These are phyloP conservation scores for Fusarium pseudocircinatum DNA, from an alignment of 2,329 filamentous ascomycete genomes.

Conservation along the genomic window DNA sequence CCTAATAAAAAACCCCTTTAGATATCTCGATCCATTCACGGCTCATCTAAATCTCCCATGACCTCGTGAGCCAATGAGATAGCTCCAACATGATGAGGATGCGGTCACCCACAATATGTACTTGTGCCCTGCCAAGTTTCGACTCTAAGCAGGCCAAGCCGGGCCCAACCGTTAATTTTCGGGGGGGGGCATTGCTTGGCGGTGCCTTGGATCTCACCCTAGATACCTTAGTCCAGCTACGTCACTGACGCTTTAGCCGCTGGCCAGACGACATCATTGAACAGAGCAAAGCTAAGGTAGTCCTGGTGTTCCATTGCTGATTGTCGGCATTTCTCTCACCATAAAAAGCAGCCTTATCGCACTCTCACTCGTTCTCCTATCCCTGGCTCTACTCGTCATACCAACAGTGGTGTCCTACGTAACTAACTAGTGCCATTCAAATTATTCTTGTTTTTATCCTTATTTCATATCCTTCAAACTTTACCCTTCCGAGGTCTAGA, in stretches of 20 bases:
- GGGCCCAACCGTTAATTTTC: constrained; percentile 32
- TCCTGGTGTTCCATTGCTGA: not conserved
- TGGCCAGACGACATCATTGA: constrained; percentile 16
- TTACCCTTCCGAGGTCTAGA: constrained; percentile 15
- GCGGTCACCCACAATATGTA: constrained; percentile 12
- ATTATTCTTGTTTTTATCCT: constrained; percentile 8
- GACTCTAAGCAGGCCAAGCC: constrained; percentile 21
- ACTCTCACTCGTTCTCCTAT: not conserved
- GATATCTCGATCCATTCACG: not conserved
- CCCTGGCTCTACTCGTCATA: not conserved
- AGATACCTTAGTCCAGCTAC: constrained; percentile 6
- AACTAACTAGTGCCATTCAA: not conserved
- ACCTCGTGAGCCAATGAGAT: constrained; percentile 6
- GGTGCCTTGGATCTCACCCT: constrained; percentile 5
- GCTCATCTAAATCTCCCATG: constrained; percentile 1
- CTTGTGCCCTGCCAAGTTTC: constrained; percentile 27
- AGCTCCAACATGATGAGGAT: constrained; percentile 13
- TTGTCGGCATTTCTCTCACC: not conserved
- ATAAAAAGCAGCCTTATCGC: not conserved
- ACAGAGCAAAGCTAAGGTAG: not conserved
- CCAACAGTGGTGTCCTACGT: not conserved
- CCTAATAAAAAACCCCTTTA: not conserved
- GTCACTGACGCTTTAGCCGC: constrained; percentile 13
- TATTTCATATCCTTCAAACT: not conserved
- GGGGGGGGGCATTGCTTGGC: constrained; percentile 28